Conservation (phyloP, 2,329 filamentous ascomycete genomes). For the Fusarium clavum region DNA sequence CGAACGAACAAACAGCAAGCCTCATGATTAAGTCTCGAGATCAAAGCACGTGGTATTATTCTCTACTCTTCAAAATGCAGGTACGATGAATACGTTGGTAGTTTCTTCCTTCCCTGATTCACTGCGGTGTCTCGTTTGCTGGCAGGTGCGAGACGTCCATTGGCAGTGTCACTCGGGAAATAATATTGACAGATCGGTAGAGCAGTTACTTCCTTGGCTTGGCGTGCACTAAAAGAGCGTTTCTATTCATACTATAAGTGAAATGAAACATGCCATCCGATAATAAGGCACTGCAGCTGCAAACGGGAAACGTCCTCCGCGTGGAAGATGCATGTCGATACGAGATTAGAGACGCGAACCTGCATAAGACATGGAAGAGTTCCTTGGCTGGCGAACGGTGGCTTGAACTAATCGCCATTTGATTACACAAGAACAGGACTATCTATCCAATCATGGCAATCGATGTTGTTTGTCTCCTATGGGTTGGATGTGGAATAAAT, state of each 20-base stretch:
- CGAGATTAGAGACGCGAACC: constrained; percentile 28
- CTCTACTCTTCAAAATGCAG: not conserved
- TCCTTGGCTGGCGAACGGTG: not conserved
- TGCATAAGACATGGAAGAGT: constrained; percentile 13
- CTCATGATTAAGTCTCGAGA: not conserved
- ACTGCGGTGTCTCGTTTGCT: not conserved
- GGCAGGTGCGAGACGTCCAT: constrained; percentile 17
- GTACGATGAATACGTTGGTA: not conserved
- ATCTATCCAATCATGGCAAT: not conserved
- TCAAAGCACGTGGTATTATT: constrained; percentile 6
- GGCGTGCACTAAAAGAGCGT: not conserved
- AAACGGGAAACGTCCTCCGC: not conserved
- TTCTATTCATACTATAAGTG: not conserved
- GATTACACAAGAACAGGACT: not conserved
- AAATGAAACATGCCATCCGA: not conserved
- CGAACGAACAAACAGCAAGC: not conserved
- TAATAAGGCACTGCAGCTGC: not conserved
- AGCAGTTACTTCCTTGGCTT: not conserved
- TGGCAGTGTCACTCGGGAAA: constrained; percentile 13
- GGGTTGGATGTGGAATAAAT: not conserved
- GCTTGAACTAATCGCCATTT: not conserved
- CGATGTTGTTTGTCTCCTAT: constrained; percentile 1
- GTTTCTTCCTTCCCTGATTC: constrained; percentile 8
- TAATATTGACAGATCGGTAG: not conserved
- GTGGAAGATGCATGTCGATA: constrained; percentile 7